phyloP scores from a whole-genome alignment of 2,329 filamentous ascomycete genomes.

The Trichoderma simmonsii region DNA sequence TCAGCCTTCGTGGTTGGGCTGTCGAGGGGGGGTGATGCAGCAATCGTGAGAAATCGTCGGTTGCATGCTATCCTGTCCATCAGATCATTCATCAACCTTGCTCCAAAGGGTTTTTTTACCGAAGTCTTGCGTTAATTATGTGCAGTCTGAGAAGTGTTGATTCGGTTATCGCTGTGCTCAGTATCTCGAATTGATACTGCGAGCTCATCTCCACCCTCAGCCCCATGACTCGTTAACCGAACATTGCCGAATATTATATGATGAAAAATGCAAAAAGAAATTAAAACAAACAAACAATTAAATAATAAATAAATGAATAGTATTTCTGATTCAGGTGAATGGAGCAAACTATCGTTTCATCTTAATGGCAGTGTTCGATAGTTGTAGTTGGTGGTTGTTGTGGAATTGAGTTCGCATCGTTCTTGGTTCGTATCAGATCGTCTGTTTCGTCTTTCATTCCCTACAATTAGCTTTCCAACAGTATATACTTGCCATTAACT shows the following conservation, averaged over 20 bases:
- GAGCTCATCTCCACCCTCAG: background rate
- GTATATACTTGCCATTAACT: background rate
- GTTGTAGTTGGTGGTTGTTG: background rate
- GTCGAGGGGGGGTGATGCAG: background rate
- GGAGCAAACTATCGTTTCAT: background rate
- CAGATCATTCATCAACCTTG: background rate
- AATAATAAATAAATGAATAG: too few relatives aligned
- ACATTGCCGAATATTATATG: conserved; percentile 4
- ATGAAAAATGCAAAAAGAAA: background rate
- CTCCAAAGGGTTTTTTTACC: background rate
- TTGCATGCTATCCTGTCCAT: background rate
- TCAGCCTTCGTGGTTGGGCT: background rate
- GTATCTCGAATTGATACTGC: background rate
- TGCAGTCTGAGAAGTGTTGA: background rate
- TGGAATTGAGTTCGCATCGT: background rate
- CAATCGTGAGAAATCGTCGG: background rate
- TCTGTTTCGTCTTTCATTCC: background rate
- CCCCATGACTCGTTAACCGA: conserved; percentile 10
- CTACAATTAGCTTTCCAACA: background rate
- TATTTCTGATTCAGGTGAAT: background rate
- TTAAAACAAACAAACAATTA: background rate
- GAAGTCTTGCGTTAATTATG: background rate
- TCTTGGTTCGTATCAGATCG: background rate
- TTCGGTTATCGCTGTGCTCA: background rate
- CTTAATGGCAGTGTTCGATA: background rate